Conservation (phyloP, 2,329 filamentous ascomycete genomes). For the Penicillium sp. region DNA sequence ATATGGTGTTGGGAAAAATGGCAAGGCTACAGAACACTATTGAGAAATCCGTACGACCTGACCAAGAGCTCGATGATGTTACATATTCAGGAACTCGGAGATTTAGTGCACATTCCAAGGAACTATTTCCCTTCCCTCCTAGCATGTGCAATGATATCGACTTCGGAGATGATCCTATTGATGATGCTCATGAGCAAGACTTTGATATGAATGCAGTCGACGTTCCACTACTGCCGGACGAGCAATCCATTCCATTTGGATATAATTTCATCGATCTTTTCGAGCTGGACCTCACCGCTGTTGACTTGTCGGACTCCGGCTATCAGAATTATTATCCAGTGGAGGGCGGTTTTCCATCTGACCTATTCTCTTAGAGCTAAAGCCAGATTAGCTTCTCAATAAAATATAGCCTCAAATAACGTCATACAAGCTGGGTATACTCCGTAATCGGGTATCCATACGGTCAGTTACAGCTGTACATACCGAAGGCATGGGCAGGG, state of each 20-base stretch:
- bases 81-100: too few species aligned
- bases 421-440: too few species aligned
- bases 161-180: background rate
- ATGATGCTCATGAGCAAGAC: background rate
- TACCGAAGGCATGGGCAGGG: too few species aligned
- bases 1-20: constrained; percentile 9
- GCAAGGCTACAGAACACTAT: background rate
- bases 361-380: too few species aligned
- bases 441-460: too few species aligned
- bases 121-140: constrained; percentile 3
- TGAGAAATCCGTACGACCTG: background rate
- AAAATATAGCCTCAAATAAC: too few species aligned
- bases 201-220: background rate
- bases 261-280: constrained; percentile 7
- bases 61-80: background rate
- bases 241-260: background rate
- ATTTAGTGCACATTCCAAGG: background rate
- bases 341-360: too few species aligned
- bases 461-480: too few species aligned
- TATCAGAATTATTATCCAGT: too few species aligned
- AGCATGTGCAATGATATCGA: background rate
- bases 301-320: too few species aligned
- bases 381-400: too few species aligned
- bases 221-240: background rate
- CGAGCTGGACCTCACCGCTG: background rate